phyloP scores from a whole-genome alignment of 73 alveolate species.

The Uronychia binucleata region DNA sequence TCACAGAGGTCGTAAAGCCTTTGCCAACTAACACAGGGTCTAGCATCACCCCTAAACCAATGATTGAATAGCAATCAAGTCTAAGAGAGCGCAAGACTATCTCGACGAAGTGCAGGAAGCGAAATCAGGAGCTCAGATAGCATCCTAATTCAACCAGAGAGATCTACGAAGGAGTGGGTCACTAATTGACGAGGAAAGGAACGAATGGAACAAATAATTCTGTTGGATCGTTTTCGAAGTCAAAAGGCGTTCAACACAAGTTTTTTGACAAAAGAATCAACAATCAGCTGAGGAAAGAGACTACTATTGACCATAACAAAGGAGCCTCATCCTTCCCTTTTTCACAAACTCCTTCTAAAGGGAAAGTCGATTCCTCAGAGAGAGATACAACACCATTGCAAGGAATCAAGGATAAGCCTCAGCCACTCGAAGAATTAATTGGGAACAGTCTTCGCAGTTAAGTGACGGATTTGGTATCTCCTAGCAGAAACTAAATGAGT shows the following conservation, averaged over 20 bases:
- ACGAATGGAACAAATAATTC: too few relatives aligned
- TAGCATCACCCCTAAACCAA: too few relatives aligned
- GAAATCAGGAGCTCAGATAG: too few relatives aligned
- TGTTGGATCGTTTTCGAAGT: too few relatives aligned
- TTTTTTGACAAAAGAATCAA: background rate
- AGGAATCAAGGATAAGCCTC: background rate
- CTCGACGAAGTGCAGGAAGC: too few relatives aligned
- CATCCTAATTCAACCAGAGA: background rate
- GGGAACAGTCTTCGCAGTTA: background rate
- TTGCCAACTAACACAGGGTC: too few relatives aligned
- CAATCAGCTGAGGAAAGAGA: background rate
- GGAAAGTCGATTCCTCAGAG: background rate
- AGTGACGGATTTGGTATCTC: background rate
- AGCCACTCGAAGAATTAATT: background rate
- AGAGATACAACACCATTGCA: background rate
- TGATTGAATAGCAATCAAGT: too few relatives aligned
- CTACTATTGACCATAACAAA: background rate
- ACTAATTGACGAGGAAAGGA: background rate
- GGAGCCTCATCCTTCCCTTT: background rate
- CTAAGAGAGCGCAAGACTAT: too few relatives aligned
- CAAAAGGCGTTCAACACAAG: too few relatives aligned
- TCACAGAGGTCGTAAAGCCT: too few relatives aligned
- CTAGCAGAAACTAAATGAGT: background rate
- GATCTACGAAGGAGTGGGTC: background rate
- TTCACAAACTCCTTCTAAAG: background rate